Base-by-base conservation (phyloP, 148 eudicot species). In the Fallopia convolvulus region DNA sequence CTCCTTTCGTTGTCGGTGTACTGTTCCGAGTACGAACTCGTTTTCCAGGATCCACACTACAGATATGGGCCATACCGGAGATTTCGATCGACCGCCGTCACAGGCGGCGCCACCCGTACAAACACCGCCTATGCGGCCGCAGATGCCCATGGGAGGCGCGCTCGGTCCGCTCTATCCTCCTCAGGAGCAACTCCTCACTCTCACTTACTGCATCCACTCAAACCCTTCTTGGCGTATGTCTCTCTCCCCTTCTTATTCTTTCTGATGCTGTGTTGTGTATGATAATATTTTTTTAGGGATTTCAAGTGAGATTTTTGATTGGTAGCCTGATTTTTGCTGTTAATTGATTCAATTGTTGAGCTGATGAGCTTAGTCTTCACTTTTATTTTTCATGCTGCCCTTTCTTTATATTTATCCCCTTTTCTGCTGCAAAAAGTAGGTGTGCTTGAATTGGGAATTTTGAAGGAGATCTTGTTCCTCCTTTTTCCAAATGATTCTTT, bases 161-260 rank as follows among this genome's bases (percentile, higher is more conserved):
- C 88, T 74, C 32, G 99, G 99, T 3, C 93, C 96, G 0, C 42
- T 82, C 52, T 90, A 53, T 50, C 91, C 87, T 46, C 99, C 99
- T 2, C 80, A 88, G 8, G 99, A 94, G 68, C 99, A 94, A 58
- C 88, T 94, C 32, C 80, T 77, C 13, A 87, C 82, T 83, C 97
- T 94, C 33, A 84, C 91, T 41, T 94, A 89, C 74, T 94, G 99
- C 97, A 94, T 94, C 88, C 96, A 92, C 75, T 94, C 99, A 3
- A 94, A 94, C 77, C 99, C 99, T 56, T 90, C 94, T 74, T 89
- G 89, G 96, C 88, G 99, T 94, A 46, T 79, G 95, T 90, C 32
- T 14, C 74, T 79, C 3, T 23, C 47, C 47, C 47, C 47, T 76
- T 76, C 39, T 66, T 40, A 52, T 14, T 70, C 1, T 78, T 0